Evolutionary conservation across 495 filamentous ascomycete species (phyloP), one percentile per base, ranked within the genome.

Genomic region (Hypoxylon crocopeplum): DNA sequence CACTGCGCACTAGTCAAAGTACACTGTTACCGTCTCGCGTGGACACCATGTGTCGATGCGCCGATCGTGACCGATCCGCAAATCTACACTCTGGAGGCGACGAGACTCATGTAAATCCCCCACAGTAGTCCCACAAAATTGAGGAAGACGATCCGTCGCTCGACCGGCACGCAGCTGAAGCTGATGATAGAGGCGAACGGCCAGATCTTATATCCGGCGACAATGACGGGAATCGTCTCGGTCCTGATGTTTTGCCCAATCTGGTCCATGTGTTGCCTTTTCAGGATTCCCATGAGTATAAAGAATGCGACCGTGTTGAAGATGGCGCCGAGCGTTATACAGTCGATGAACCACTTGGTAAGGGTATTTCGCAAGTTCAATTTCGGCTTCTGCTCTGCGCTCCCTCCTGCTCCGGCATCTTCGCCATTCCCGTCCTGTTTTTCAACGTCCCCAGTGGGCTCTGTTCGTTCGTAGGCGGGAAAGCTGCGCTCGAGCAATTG

Each of bases 61-160:
- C 39, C 61, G 55, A 59, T 64, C 61, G 55, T 51, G 44, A 53
- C 46, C 56, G 42, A 60, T 48, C 49, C 20, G 38, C 49, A 29
- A 37, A 29, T 63, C 41, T 55, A 69, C 32, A 71, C 69, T 48
- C 66, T 47, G 34, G 69, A 62, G 45, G 69, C 69, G 41, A 71
- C 67, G 48, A 71, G 56, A 50, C 66, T 69, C 69, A 71, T 69
- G 59, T 71, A 71, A 41, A 71, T 67, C 39, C 69, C 69, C 69
- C 69, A 71, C 46, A 71, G 33, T 17, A 71, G 45, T 25, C 69
- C 69, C 37, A 69, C 56, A 58, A 71, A 71, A 59, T 66, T 71
- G 56, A 71, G 64, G 48, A 69, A 71, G 30, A 71, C 69, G 55
- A 71, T 71, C 48, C 69, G 60, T 41, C 59, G 55, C 51, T 71